phyloP scores from a whole-genome alignment of 371 early-diverging fungal genomes.

The Chytridium lagenaria region DNA sequence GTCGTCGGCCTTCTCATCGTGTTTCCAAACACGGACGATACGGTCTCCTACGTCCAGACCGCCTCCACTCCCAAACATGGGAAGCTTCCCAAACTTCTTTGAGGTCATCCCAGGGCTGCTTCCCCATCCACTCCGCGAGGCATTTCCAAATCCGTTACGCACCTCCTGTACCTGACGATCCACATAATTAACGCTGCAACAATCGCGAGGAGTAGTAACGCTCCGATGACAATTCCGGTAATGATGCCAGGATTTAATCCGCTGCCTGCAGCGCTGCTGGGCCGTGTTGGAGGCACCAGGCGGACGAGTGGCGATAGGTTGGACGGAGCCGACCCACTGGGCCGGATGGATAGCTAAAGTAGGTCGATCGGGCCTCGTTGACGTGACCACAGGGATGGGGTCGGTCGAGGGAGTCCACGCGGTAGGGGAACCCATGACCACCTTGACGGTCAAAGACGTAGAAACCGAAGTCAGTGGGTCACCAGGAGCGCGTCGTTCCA shows the following conservation, averaged over 20 bases:
- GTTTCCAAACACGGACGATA: neutral
- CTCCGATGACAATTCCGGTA: neutral
- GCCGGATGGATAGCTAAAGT: no score
- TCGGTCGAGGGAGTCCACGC: neutral
- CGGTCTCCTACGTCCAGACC: neutral
- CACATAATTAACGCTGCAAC: neutral
- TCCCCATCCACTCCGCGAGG: neutral
- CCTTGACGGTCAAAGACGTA: neutral
- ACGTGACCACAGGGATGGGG: no score
- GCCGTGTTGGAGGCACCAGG: no score
- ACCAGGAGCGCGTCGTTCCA: neutral
- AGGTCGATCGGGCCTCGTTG: no score
- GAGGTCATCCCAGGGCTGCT: neutral
- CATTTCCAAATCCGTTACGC: no score
- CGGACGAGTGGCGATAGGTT: no score
- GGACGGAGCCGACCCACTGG: no score
- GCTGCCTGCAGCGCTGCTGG: no score
- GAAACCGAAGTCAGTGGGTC: neutral
- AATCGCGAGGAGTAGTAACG: neutral
- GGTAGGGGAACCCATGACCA: neutral
- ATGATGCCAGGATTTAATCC: neutral
- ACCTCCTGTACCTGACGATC: neutral
- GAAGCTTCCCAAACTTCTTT: neutral
- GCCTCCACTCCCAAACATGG: neutral
- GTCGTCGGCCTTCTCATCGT: neutral